A percentile compares a stretch with the other conserved stretches of the same genome.
phyloP scores from a whole-genome alignment of 169 alveolate genomes.

The Perkinsus chesapeaki region DNA sequence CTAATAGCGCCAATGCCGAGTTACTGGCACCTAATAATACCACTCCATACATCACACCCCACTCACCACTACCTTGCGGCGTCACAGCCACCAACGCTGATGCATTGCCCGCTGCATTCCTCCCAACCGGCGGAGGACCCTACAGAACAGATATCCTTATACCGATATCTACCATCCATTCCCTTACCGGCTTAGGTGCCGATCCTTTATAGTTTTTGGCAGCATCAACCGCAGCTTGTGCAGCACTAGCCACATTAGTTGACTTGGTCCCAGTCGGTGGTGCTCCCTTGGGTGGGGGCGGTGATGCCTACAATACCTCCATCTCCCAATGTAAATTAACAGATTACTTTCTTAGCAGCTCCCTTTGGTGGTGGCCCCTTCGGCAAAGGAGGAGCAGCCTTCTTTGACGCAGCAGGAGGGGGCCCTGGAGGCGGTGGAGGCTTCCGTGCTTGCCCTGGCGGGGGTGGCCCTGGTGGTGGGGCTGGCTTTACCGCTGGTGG shows the following conservation, averaged over 20 bases:
- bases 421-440: background rate
- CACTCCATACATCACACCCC: background rate
- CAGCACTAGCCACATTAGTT: background rate
- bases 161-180: background rate
- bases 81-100: background rate
- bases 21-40: background rate
- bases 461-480: background rate
- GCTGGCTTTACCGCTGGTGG: background rate
- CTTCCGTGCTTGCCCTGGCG: background rate
- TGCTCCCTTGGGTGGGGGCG: background rate
- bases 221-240: background rate
- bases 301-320: background rate
- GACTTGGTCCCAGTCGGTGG: background rate
- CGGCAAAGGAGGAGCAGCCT: background rate
- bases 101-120: slow-evolving; percentile 6
- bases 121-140: background rate
- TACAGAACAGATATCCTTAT: background rate
- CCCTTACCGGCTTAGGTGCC: background rate
- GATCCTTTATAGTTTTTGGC: background rate
- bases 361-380: background rate
- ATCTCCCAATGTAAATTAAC: background rate
- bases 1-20: background rate
- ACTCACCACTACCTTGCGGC: background rate
- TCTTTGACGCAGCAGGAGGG: background rate
- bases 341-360: background rate